Conservation (phyloP, 129 eudicot genomes). For the Helianthus tuberosus region DNA sequence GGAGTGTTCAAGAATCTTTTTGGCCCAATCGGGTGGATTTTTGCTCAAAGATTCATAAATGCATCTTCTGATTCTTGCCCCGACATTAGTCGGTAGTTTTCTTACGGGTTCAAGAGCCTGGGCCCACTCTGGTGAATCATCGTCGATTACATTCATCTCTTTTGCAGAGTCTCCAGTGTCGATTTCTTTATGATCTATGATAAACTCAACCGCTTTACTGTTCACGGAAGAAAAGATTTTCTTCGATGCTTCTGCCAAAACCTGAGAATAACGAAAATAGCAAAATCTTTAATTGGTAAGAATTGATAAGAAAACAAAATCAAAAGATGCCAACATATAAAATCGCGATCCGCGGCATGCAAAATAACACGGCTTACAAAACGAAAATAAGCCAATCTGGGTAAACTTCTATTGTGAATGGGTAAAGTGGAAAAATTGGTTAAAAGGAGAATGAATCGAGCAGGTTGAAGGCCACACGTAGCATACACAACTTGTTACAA, state of each 20-base stretch:
- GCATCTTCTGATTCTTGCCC: conserved; percentile 87
- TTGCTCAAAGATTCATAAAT: conserved; percentile 61
- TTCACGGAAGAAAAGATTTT: conserved; percentile 62
- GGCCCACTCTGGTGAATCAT: conserved; percentile 82
- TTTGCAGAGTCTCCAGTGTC: conserved; percentile 51
- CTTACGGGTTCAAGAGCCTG: conserved; percentile 87
- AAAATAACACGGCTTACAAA: conserved; percentile 7
- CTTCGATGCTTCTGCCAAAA: conserved; percentile 88
- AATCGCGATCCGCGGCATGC: conserved; percentile 1
- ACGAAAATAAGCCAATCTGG: neutral
- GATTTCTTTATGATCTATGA: conserved; percentile 49
- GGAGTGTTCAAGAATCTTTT: conserved; percentile 60
- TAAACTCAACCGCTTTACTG: conserved; percentile 43
- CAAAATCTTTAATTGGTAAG: conserved; percentile 11
- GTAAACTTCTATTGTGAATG: neutral
- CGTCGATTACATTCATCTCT: conserved; percentile 34
- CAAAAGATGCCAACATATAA: neutral
- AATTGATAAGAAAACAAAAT: conserved; percentile 1
- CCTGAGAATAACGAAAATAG: conserved; percentile 47
- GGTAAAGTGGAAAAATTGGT: neutral
- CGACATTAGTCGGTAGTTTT: conserved; percentile 96
- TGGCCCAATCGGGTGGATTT: conserved; percentile 98
- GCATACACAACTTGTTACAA: neutral
- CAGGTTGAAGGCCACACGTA: neutral
- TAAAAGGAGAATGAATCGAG: neutral